These are phyloP conservation scores for Leptomonas pyrrhocoris DNA, from an alignment of 208 protist genomes.

Conservation along the genomic window DNA sequence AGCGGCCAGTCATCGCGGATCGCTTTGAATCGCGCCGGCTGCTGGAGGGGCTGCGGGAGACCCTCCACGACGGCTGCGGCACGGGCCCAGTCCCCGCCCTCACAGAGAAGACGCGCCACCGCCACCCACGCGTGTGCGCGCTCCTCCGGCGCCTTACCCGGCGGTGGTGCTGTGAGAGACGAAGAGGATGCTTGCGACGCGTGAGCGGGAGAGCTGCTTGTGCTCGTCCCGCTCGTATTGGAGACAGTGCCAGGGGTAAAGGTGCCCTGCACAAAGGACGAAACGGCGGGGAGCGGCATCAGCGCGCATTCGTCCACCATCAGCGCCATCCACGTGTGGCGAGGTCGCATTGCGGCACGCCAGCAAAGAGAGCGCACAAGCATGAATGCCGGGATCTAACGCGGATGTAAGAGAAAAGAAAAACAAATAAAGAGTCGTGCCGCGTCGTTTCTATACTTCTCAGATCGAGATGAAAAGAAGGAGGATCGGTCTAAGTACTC, in stretches of 20 bases:
- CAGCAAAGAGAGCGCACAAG: slow-evolving; percentile 5
- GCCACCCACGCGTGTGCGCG: slow-evolving; percentile 30
- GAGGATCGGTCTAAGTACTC: no score
- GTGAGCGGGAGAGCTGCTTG: not conserved
- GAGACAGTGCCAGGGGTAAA: slow-evolving; percentile 1
- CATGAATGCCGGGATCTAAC: slow-evolving; percentile 5
- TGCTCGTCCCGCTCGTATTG: not conserved
- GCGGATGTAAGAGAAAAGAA: not conserved
- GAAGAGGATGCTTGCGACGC: not conserved
- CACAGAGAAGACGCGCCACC: slow-evolving; percentile 31
- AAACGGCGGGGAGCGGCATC: slow-evolving; percentile 17
- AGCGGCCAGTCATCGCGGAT: slow-evolving; percentile 31
- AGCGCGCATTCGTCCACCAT: slow-evolving; percentile 33
- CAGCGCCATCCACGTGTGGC: slow-evolving; percentile 34
- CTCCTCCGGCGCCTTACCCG: slow-evolving; percentile 12
- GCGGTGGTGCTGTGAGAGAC: not conserved
- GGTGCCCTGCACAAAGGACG: slow-evolving; percentile 15
- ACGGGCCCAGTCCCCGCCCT: slow-evolving; percentile 30
- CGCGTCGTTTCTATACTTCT: no score
- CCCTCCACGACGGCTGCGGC: slow-evolving; percentile 33
- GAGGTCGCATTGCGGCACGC: slow-evolving; percentile 9
- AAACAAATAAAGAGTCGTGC: no score
- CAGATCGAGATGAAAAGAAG: no score
- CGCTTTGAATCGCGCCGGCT: slow-evolving; percentile 15
- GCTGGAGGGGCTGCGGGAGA: slow-evolving; percentile 17